These are phyloP conservation scores for Ogataea siamensis DNA, from an alignment of 805 yeast genomes.

Conservation along the genomic window DNA sequence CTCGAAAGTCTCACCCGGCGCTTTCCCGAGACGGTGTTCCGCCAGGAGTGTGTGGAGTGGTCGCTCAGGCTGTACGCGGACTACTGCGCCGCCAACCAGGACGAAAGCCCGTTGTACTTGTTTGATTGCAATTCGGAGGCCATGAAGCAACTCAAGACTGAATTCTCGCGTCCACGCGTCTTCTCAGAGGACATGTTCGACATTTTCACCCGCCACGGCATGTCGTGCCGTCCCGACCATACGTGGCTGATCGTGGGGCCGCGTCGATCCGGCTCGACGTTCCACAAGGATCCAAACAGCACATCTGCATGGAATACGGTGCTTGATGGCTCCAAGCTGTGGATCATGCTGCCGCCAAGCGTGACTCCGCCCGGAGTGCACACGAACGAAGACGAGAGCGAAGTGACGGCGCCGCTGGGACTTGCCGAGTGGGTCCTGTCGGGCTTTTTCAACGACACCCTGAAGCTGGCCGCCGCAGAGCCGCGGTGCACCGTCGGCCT, in stretches of 20 bases:
- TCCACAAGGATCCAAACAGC: conserved; percentile 89
- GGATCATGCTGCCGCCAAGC: conserved; percentile 86
- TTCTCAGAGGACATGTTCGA: conserved; percentile 63
- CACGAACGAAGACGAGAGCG: conserved; percentile 73
- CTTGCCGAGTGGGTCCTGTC: conserved; percentile 87
- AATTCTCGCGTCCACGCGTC: conserved; percentile 51
- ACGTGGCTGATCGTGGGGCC: conserved; percentile 93
- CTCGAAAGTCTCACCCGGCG: conserved; percentile 45
- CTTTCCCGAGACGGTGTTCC: conserved; percentile 62
- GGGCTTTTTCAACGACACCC: conserved; percentile 74
- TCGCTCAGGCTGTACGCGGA: conserved; percentile 56
- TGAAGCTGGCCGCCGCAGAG: conserved; percentile 43
- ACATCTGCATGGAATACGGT: conserved; percentile 91
- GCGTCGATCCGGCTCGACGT: conserved; percentile 77
- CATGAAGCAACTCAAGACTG: conserved; percentile 51
- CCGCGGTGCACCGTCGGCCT: conserved; percentile 61
- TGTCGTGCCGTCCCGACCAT: conserved; percentile 75
- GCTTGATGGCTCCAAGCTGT: conserved; percentile 69
- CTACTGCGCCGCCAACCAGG: conserved; percentile 60
- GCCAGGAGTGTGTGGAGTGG: conserved; percentile 89
- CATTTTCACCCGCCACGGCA: conserved; percentile 31
- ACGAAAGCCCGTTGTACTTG: conserved; percentile 82
- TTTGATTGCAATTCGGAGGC: conserved; percentile 82
- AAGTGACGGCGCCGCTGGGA: conserved; percentile 89
- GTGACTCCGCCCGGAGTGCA: conserved; percentile 82